A percentile compares a stretch with the other conserved stretches of the same genome.
Conservation (phyloP, 2,329 filamentous ascomycete species). For the Microdochium paspali region DNA sequence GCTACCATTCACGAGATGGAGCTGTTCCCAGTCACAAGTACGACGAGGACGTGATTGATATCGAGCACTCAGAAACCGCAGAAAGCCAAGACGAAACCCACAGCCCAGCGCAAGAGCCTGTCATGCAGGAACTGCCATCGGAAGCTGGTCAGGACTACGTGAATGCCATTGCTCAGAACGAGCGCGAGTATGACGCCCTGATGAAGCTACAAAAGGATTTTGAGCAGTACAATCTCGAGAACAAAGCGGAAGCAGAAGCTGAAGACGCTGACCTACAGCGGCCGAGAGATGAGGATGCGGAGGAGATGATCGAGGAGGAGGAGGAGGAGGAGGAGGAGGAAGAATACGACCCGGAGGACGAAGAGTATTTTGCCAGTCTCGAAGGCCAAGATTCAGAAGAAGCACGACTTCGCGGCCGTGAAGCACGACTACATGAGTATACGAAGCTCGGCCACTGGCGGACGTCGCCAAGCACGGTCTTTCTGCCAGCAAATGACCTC, state of each 20-base stretch:
- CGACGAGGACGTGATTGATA: constrained; percentile 7
- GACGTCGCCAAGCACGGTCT: constrained; percentile 63
- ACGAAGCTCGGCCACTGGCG: constrained; percentile 67
- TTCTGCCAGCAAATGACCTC: constrained; percentile 62
- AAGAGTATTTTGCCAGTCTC: constrained; percentile 16
- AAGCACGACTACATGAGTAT: constrained; percentile 48
- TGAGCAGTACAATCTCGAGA: constrained; percentile 25
- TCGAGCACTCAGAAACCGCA: constrained; percentile 20
- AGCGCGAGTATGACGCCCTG: constrained; percentile 45
- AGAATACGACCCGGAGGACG: constrained; percentile 21
- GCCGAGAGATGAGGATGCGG: constrained; percentile 20
- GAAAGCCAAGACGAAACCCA: constrained; percentile 31
- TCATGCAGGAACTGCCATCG: constrained; percentile 14
- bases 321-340: constrained; percentile 21
- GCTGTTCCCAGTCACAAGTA: constrained; percentile 9
- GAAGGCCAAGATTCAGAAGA: constrained; percentile 6
- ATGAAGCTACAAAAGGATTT: constrained; percentile 49
- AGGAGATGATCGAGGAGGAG: constrained; percentile 20
- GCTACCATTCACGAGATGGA: constrained; percentile 26
- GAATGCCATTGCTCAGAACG: constrained; percentile 39
- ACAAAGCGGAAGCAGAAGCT: constrained; percentile 19
- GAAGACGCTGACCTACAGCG: constrained; percentile 20
- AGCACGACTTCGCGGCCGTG: constrained; percentile 37
- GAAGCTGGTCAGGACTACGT: constrained; percentile 31
- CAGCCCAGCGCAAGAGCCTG: constrained; percentile 7